Evolutionary conservation across 345 rosid species (phyloP).

Genomic region (Triadica sebifera): DNA sequence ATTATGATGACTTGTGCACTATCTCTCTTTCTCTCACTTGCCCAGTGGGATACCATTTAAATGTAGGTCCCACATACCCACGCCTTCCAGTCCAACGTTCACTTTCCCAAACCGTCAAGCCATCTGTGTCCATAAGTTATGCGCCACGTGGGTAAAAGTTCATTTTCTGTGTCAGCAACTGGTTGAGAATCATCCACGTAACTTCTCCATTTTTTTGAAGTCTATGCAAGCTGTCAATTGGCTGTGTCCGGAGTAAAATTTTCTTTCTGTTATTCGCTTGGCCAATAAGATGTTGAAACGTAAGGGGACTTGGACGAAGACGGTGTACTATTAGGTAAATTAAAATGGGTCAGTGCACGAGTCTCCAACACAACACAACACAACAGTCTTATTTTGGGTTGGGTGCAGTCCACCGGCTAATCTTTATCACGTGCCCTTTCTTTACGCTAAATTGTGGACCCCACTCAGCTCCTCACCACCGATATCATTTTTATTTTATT

Average conservation of each 20-base stretch:
- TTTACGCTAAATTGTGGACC: no score
- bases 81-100: constrained; percentile 2
- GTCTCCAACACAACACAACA: no score
- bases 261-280: no score
- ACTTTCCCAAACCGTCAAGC: constrained; percentile 10
- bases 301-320: background rate
- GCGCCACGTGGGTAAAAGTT: background rate
- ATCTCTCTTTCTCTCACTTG: background rate
- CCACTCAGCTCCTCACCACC: background rate
- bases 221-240: no score
- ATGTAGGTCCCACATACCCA: background rate
- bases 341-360: no score
- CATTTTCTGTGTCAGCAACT: background rate
- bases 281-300: background rate
- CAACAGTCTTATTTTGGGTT: no score
- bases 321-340: no score
- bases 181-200: constrained; percentile 6
- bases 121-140: constrained; percentile 1
- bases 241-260: no score
- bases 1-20: background rate
- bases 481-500: no score
- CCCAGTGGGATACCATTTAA: background rate
- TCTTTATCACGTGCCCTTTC: background rate
- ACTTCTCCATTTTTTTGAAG: background rate
- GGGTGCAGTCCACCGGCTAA: background rate